A percentile compares a stretch with the other conserved stretches of the same genome.
Evolutionary conservation across 78 protist species (phyloP).

Genomic region (Dictyostelium intermedium): DNA sequence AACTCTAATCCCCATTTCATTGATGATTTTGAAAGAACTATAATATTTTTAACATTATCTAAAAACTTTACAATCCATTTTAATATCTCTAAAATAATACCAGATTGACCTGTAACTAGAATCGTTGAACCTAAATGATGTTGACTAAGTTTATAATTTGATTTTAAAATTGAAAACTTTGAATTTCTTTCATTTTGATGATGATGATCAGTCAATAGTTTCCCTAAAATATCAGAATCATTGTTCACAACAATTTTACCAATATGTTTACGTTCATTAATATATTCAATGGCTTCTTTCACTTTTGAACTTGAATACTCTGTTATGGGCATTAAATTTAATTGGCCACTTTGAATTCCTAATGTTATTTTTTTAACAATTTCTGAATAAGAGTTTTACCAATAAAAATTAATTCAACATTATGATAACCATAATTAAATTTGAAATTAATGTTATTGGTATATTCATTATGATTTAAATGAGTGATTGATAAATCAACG

Average conservation of each 20-base stretch:
- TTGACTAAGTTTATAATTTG: not conserved
- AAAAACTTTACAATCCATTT: not conserved
- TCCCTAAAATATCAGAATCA: not conserved
- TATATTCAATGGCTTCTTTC: slow-evolving; percentile 45
- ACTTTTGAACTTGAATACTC: not conserved
- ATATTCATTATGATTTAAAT: slow-evolving; percentile 23
- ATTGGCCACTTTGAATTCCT: slow-evolving; percentile 8
- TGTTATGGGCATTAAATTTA: not conserved
- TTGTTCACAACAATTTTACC: slow-evolving; percentile 41
- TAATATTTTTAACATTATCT: not conserved
- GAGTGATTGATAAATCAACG: slow-evolving; percentile 55
- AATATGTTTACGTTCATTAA: slow-evolving; percentile 34
- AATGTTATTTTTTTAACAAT: not conserved
- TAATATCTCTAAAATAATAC: not conserved
- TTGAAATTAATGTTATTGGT: slow-evolving; percentile 3
- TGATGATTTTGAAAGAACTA: slow-evolving; percentile 14
- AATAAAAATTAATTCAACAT: not conserved
- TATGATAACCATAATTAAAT: not conserved
- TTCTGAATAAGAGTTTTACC: slow-evolving; percentile 6
- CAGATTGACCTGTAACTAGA: slow-evolving; percentile 46
- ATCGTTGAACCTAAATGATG: not conserved
- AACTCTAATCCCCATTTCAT: slow-evolving; percentile 31
- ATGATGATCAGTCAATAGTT: not conserved
- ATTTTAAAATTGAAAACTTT: not conserved
- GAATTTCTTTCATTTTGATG: not conserved